Percentiles rank a stretch among this genome's conserved stretches.
These are phyloP conservation scores for Yamadazyma triangularis DNA, from an alignment of 1,139 yeast genomes.

Conservation along the genomic window DNA sequence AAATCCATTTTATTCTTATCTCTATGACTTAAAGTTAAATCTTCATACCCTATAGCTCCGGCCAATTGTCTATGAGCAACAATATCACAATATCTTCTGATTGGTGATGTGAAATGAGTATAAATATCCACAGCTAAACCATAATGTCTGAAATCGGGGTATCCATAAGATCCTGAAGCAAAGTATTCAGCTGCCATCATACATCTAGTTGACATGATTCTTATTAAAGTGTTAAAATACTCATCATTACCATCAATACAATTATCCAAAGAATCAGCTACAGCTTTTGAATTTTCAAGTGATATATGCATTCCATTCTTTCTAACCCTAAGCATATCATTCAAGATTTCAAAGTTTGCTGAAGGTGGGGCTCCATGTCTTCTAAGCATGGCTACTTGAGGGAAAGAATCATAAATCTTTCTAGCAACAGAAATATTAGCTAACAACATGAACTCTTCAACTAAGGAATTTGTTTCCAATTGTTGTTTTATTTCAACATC, in stretches of 20 bases:
- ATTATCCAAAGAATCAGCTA: constrained; percentile 90
- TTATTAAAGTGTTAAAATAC: constrained; percentile 86
- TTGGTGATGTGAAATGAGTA: constrained; percentile 98
- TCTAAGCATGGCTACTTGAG: constrained; percentile 97
- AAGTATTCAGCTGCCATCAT: constrained; percentile 99
- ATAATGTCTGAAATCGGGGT: constrained; percentile 93
- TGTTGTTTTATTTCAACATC: constrained; percentile 90
- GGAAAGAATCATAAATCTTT: constrained; percentile 86
- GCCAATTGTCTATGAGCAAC: constrained; percentile 97
- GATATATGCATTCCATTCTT: constrained; percentile 72
- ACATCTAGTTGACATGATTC: constrained; percentile 97
- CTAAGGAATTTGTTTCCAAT: constrained; percentile 88
- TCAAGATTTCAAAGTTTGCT: constrained; percentile 81
- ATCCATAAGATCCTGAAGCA: constrained; percentile 87
- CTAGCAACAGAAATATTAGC: constrained; percentile 96
- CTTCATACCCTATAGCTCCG: constrained; percentile 93
- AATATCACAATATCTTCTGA: constrained; percentile 95
- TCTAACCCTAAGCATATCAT: constrained; percentile 83
- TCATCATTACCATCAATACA: constrained; percentile 81
- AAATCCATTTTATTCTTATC: constrained; percentile 88
- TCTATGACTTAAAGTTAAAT: constrained; percentile 74
- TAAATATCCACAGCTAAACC: constrained; percentile 97
- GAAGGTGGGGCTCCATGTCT: constrained; percentile 97
- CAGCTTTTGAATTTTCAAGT: constrained; percentile 79
- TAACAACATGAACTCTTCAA: constrained; percentile 96